Evolutionary conservation across 2,329 filamentous ascomycete genomes (phyloP).

Genomic region (Pleurostoma richardsiae): DNA sequence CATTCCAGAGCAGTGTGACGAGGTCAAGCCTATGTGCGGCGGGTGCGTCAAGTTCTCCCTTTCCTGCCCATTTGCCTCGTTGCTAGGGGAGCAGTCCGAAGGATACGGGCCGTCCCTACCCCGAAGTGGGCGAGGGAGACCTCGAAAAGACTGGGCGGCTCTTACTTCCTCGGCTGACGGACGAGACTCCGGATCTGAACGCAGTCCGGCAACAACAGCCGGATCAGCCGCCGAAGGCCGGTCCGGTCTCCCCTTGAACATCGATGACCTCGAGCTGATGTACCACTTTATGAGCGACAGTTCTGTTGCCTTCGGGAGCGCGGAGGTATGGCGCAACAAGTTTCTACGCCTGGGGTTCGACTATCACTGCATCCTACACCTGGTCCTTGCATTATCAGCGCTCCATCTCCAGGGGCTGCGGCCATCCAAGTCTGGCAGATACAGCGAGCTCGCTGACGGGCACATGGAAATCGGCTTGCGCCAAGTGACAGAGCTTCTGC

Average conservation of each 20-base stretch:
- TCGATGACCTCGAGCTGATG: conserved; percentile 17
- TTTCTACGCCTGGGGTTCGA: conserved; percentile 16
- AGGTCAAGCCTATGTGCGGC: conserved; percentile 2
- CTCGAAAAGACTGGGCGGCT: too few species aligned
- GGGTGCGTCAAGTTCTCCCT: conserved; percentile 3
- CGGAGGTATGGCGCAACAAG: conserved; percentile 11
- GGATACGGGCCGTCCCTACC: too few species aligned
- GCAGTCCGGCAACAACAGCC: too few species aligned
- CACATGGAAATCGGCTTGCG: too few species aligned
- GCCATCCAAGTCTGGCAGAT: too few species aligned
- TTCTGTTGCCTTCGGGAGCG: conserved; percentile 10
- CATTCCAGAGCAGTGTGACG: conserved; percentile 1
- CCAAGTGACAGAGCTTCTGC: conserved; percentile 5
- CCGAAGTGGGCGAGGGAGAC: too few species aligned
- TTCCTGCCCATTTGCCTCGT: conserved; percentile 2
- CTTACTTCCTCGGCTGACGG: too few species aligned
- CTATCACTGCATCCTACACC: conserved; percentile 14
- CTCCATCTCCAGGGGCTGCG: conserved; percentile 9
- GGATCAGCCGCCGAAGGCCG: too few species aligned
- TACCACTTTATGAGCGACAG: conserved; percentile 16
- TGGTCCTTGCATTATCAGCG: conserved; percentile 16
- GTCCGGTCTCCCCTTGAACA: conserved; percentile 4
- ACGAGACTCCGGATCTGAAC: too few species aligned
- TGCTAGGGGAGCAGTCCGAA: too few species aligned
- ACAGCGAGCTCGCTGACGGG: too few species aligned